Evolutionary conservation across 148 eudicot species (phyloP).

Genomic region (Silene uniflora): DNA sequence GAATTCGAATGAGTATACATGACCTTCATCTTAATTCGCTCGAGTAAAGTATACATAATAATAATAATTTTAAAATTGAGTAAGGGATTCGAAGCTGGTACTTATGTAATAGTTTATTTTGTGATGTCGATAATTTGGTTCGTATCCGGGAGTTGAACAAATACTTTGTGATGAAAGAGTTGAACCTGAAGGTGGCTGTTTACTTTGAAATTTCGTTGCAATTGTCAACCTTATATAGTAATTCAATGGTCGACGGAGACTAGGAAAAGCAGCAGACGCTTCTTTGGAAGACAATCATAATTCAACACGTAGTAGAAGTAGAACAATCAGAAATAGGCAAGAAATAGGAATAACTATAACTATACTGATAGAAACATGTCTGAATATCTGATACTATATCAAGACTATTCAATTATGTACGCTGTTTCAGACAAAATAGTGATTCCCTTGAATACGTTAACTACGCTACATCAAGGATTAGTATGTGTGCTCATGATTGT

Average conservation of each 20-base stretch:
- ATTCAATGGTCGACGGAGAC: background rate
- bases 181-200: too few species aligned
- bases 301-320: background rate
- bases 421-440: background rate
- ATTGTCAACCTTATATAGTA: background rate
- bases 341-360: too few species aligned
- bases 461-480: background rate
- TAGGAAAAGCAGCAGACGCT: background rate
- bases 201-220: background rate
- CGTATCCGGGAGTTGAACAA: background rate
- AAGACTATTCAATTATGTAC: background rate
- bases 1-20: constrained; percentile 16
- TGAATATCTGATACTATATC: too few species aligned
- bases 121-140: too few species aligned
- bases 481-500: too few species aligned
- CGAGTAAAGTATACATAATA: background rate
- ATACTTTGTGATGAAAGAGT: background rate
- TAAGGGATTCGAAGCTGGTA: background rate
- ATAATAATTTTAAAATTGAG: too few species aligned
- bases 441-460: background rate
- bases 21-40: constrained; percentile 11
- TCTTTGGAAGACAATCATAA: background rate
- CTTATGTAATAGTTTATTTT: background rate
- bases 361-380: background rate
- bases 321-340: background rate